Conservation (phyloP, 768 basidiomycete genomes). For the Leccinellum albellum region DNA sequence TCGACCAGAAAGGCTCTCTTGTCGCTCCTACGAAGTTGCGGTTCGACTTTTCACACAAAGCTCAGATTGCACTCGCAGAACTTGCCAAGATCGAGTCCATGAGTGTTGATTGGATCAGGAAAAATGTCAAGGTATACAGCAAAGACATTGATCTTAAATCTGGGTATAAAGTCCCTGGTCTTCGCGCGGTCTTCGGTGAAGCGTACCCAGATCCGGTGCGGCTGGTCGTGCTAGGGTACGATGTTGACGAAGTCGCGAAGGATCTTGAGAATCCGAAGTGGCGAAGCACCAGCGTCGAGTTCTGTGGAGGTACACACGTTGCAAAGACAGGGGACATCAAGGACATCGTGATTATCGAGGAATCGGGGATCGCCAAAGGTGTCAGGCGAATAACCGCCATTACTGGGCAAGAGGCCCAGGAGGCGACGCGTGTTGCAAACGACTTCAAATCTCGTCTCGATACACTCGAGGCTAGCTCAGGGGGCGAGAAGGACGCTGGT, state of each 20-base stretch:
- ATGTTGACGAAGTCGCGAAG: slow-evolving; percentile 78
- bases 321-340: slow-evolving; percentile 97
- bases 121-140: slow-evolving; percentile 84
- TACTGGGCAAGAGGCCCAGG: slow-evolving; percentile 90
- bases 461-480: slow-evolving; percentile 53
- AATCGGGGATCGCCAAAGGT: slow-evolving; percentile 97
- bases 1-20: slow-evolving; percentile 97
- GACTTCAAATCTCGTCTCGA: slow-evolving; percentile 61
- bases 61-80: slow-evolving; percentile 73
- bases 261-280: slow-evolving; percentile 90
- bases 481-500: slow-evolving; percentile 82
- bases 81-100: slow-evolving; percentile 79
- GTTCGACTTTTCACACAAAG: slow-evolving; percentile 98
- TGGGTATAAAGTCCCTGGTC: slow-evolving; percentile 85
- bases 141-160: slow-evolving; percentile 76
- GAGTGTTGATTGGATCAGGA: slow-evolving; percentile 85
- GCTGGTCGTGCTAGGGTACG: slow-evolving; percentile 87
- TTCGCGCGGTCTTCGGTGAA: slow-evolving; percentile 97
- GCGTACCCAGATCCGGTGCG: slow-evolving; percentile 96
- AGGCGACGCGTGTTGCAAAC: slow-evolving; percentile 67
- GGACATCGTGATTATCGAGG: slow-evolving; percentile 91
- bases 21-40: slow-evolving; percentile 94
- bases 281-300: slow-evolving; percentile 89
- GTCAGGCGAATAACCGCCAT: slow-evolving; percentile 93
- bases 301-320: slow-evolving; percentile 99